A percentile compares a stretch with the other conserved stretches of the same genome.
These are phyloP conservation scores for Apium graveolens DNA, from an alignment of 129 eudicot species.

Conservation along the genomic window DNA sequence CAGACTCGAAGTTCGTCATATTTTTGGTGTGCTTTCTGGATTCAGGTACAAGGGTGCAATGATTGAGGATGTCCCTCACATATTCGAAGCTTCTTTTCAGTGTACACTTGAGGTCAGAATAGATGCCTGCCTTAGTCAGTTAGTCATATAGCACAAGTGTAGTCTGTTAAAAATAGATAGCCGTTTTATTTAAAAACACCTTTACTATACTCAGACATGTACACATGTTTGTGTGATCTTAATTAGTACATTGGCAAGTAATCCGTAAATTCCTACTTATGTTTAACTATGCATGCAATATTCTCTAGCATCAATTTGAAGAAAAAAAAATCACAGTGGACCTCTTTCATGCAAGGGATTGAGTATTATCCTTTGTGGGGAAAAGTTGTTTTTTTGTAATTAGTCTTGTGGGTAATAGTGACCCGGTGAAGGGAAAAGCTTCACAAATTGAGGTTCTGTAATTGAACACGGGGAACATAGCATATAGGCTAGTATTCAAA, in stretches of 20 bases:
- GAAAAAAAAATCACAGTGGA: too few species aligned
- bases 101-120: conserved; percentile 82
- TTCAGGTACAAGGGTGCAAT: conserved; percentile 80
- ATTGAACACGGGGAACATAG: not conserved
- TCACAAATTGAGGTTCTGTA: not conserved
- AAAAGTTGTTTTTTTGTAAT: not conserved
- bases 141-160: not conserved
- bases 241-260: not conserved
- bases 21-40: not conserved
- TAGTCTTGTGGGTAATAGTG: not conserved
- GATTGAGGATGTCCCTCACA: conserved; percentile 94
- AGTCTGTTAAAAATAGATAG: not conserved
- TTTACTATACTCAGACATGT: not conserved
- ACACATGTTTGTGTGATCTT: not conserved
- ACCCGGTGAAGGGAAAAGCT: not conserved
- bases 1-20: not conserved
- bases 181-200: not conserved
- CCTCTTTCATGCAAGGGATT: not conserved
- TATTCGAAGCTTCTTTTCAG: conserved; percentile 88
- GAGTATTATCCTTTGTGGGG: not conserved
- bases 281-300: not conserved
- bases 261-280: not conserved
- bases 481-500: not conserved
- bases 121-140: not conserved
- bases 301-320: not conserved